Conservation (phyloP, 208 protist genomes). For the Leishmania braziliensis region DNA sequence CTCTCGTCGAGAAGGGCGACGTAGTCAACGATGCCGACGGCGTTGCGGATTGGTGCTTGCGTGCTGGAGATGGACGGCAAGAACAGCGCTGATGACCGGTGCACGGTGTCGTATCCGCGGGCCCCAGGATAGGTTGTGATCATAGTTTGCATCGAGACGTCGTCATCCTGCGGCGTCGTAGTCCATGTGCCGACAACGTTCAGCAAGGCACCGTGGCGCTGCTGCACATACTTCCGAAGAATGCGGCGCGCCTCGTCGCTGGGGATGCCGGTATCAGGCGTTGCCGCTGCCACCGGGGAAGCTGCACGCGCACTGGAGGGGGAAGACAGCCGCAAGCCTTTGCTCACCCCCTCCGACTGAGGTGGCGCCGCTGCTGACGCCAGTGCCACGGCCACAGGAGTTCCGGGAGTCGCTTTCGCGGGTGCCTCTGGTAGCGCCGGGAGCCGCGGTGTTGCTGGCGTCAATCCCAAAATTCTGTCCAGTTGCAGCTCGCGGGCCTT, state of each 20-base stretch:
- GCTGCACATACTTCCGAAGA: conserved; percentile 53
- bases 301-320: not conserved
- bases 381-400: not conserved
- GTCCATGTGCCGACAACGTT: conserved; percentile 14
- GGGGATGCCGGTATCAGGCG: conserved; percentile 3
- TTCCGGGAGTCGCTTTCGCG: not conserved
- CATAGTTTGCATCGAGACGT: not conserved
- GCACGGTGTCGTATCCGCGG: not conserved
- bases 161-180: not conserved
- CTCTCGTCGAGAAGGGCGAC: conserved; percentile 64
- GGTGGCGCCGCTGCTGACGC: not conserved
- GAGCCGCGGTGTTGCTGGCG: not conserved
- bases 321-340: not conserved
- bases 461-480: conserved; percentile 20
- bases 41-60: conserved; percentile 42
- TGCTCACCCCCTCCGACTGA: not conserved
- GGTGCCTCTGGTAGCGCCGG: not conserved
- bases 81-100: conserved; percentile 30
- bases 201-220: conserved; percentile 17
- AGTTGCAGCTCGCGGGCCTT: conserved; percentile 52
- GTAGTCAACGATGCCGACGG: conserved; percentile 65
- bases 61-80: conserved; percentile 29
- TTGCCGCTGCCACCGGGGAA: not conserved
- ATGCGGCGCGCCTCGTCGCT: conserved; percentile 47
- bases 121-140: conserved; percentile 9